Conservation (phyloP, 129 eudicot genomes). For the Flaveria brownii region DNA sequence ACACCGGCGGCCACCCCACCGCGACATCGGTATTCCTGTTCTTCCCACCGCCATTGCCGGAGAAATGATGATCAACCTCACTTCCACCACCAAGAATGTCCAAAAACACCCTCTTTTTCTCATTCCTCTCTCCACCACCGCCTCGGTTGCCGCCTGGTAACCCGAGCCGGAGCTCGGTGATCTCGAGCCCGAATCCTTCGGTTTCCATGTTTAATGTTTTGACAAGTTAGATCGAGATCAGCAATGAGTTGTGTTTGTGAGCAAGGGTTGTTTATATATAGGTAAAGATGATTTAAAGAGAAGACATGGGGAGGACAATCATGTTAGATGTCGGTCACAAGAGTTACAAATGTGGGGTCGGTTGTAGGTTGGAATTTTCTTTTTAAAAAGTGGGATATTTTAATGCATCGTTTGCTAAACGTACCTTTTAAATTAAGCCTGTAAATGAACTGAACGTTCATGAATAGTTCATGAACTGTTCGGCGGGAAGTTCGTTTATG, state of each 20-base stretch:
- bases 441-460: no score
- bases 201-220: background rate
- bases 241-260: constrained; percentile 14
- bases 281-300: background rate
- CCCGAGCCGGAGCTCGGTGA: constrained; percentile 12
- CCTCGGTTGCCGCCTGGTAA: background rate
- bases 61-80: background rate
- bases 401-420: background rate
- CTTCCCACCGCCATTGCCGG: background rate
- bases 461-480: no score
- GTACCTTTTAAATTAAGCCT: background rate
- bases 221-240: background rate
- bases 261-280: constrained; percentile 8
- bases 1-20: constrained; percentile 13
- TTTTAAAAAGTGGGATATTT: no score
- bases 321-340: constrained; percentile 18
- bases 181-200: constrained; percentile 6
- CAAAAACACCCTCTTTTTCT: constrained; percentile 15
- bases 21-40: background rate
- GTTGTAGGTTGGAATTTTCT: background rate
- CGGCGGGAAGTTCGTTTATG: no score
- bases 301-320: constrained; percentile 20
- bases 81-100: background rate
- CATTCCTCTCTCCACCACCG: background rate
- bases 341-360: constrained; percentile 19